phyloP scores from a whole-genome alignment of 2,329 filamentous ascomycete genomes.

The Alternaria rosae region DNA sequence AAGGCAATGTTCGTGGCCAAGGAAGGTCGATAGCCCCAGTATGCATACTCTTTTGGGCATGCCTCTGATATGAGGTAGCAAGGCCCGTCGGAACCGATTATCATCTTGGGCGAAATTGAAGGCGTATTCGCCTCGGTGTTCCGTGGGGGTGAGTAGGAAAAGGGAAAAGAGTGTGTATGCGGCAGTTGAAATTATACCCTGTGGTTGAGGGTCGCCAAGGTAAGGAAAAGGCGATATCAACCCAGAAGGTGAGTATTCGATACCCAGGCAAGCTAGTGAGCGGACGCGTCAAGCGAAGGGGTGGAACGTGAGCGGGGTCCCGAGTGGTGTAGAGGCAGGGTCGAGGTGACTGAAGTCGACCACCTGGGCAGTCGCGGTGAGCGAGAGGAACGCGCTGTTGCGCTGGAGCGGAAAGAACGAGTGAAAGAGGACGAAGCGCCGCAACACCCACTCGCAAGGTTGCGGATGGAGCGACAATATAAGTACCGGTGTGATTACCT shows the following conservation, averaged over 20 bases:
- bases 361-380: background rate
- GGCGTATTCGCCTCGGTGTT: background rate
- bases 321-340: background rate
- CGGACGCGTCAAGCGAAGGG: background rate
- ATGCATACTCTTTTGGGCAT: conserved; percentile 51
- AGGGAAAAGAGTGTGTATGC: background rate
- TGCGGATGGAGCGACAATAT: background rate
- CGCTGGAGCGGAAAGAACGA: background rate
- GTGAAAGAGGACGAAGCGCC: background rate
- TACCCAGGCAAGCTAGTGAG: background rate
- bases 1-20: conserved; percentile 53
- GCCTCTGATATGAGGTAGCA: conserved; percentile 45
- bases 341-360: background rate
- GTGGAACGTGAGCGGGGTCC: background rate
- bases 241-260: background rate
- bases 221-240: background rate
- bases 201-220: background rate
- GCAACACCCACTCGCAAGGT: background rate
- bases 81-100: conserved; percentile 16
- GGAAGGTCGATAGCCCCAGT: conserved; percentile 56
- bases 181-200: background rate
- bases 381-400: background rate
- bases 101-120: background rate
- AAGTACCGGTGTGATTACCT: background rate
- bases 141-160: background rate